A percentile compares a stretch with the other conserved stretches of the same genome.
Conservation (phyloP, 2,329 filamentous ascomycete species). For the Penicillium expansum region DNA sequence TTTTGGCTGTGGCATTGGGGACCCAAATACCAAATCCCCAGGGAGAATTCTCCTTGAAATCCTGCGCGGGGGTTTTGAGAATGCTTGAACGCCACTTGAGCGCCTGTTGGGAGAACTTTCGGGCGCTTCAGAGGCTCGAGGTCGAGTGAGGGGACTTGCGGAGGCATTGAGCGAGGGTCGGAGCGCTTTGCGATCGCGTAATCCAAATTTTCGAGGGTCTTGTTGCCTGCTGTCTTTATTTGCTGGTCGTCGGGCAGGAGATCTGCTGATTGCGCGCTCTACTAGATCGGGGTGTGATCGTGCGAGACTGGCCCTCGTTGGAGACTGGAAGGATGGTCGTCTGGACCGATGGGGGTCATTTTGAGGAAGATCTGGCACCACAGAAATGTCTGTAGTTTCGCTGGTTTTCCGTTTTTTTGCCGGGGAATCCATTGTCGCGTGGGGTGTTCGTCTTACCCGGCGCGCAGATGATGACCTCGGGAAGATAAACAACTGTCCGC, state of each 20-base stretch:
- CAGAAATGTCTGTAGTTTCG: constrained; percentile 49
- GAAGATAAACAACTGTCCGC: constrained; percentile 24
- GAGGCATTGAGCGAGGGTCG: constrained; percentile 34
- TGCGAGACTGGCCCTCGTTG: constrained; percentile 62
- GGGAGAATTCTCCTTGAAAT: constrained; percentile 35
- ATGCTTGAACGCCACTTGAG: constrained; percentile 34
- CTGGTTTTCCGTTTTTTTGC: constrained; percentile 65
- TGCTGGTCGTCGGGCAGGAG: constrained; percentile 32
- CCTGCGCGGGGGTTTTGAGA: constrained; percentile 37
- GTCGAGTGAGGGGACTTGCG: constrained; percentile 26
- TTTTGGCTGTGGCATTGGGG: constrained; percentile 19
- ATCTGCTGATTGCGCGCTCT: constrained; percentile 45
- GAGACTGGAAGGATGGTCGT: constrained; percentile 63
- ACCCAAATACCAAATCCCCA: constrained; percentile 30
- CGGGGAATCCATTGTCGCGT: constrained; percentile 47
- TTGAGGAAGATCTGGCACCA: constrained; percentile 36
- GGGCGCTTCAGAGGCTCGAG: constrained; percentile 15
- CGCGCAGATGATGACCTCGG: constrained; percentile 3
- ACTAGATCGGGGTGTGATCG: constrained; percentile 61
- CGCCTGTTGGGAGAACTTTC: constrained; percentile 27
- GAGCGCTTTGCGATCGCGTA: constrained; percentile 39
- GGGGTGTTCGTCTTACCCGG: constrained; percentile 35
- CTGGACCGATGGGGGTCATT: constrained; percentile 30
- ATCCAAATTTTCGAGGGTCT: constrained; percentile 27
- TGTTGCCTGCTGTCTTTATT: constrained; percentile 16